These are phyloP conservation scores for Gomphus bonarii DNA, from an alignment of 1,284 basidiomycete species.

Conservation along the genomic window DNA sequence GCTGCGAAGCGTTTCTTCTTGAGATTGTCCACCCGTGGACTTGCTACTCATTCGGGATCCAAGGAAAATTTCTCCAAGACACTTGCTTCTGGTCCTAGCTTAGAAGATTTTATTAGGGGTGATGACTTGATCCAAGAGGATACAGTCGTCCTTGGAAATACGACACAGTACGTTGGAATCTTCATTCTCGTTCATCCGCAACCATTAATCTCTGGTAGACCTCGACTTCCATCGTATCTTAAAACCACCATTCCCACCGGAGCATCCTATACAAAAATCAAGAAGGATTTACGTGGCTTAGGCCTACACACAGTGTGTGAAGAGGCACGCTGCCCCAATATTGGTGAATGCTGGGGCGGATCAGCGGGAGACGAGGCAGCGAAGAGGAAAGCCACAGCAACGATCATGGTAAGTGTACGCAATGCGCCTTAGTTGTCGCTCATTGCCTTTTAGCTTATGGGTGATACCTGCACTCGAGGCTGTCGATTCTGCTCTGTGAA, in stretches of 20 bases:
- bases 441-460: slow-evolving; percentile 70
- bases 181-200: background rate
- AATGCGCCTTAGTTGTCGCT: background rate
- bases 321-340: slow-evolving; percentile 98
- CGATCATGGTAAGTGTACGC: slow-evolving; percentile 77
- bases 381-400: slow-evolving; percentile 87
- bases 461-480: slow-evolving; percentile 97
- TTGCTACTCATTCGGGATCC: slow-evolving; percentile 33
- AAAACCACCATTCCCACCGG: slow-evolving; percentile 94
- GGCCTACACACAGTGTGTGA: slow-evolving; percentile 96
- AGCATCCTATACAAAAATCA: slow-evolving; percentile 83
- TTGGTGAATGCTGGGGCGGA: slow-evolving; percentile 99
- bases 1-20: background rate
- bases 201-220: slow-evolving; percentile 34
- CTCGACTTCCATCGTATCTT: slow-evolving; percentile 83
- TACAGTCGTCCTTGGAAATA: slow-evolving; percentile 71
- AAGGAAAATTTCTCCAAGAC: slow-evolving; percentile 42
- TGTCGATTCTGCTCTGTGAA: slow-evolving; percentile 98
- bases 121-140: slow-evolving; percentile 35
- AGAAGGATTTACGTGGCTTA: slow-evolving; percentile 89
- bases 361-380: slow-evolving; percentile 61
- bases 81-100: slow-evolving; percentile 62
- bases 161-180: slow-evolving; percentile 45
- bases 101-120: slow-evolving; percentile 80
- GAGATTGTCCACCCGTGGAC: slow-evolving; percentile 3